phyloP scores from a whole-genome alignment of 495 filamentous ascomycete species.

The Hypoxylon crocopeplum region DNA sequence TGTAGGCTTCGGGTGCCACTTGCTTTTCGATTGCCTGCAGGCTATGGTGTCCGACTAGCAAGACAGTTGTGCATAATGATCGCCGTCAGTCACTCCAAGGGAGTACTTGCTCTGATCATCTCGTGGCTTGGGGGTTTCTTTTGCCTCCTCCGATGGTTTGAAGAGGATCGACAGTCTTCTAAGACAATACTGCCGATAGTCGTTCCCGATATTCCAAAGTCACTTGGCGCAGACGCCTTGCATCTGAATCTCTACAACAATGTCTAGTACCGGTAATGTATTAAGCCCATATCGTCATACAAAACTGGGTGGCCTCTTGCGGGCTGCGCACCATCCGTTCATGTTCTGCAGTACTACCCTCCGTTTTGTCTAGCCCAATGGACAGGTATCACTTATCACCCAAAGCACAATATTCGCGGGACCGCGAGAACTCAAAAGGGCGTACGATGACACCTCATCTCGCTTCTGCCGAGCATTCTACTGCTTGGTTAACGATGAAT shows the following conservation, averaged over 20 bases:
- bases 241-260: neutral
- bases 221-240: neutral
- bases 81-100: neutral
- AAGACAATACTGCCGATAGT: slow-evolving; percentile 1
- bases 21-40: slow-evolving; percentile 15
- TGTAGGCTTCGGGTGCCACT: neutral
- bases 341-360: slow-evolving; percentile 3
- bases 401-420: neutral
- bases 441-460: slow-evolving; percentile 6
- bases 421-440: slow-evolving; percentile 14
- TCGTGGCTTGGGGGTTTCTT: neutral
- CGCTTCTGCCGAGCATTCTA: neutral
- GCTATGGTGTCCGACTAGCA: neutral
- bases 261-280: too few species aligned
- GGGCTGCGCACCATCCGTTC: neutral
- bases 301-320: neutral
- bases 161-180: slow-evolving; percentile 3
- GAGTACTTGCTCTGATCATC: neutral
- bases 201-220: neutral
- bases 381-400: slow-evolving; percentile 21
- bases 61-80: slow-evolving; percentile 2
- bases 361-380: slow-evolving; percentile 4
- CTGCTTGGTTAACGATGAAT: slow-evolving; percentile 13
- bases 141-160: neutral
- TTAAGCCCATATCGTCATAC: too few species aligned